phyloP scores from a whole-genome alignment of 1,284 basidiomycete genomes.

The Cutaneotrichosporon cutaneum region DNA sequence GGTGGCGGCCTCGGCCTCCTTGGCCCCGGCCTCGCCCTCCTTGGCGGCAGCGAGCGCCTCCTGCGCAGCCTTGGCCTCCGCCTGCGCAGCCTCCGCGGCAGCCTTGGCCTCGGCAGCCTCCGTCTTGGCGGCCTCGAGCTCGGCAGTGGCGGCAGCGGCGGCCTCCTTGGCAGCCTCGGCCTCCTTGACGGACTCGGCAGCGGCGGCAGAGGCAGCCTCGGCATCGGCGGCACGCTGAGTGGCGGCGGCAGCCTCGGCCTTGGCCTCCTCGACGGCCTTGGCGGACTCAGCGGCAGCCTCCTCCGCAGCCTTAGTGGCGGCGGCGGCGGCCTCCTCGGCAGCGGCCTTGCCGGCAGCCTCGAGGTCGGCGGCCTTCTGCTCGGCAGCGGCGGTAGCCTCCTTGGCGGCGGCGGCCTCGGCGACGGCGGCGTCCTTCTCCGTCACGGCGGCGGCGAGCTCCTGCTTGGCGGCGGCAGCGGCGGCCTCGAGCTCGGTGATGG shows the following conservation, averaged over 20 bases:
- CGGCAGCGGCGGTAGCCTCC: not conserved
- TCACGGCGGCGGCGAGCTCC: not conserved
- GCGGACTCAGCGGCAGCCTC: not conserved
- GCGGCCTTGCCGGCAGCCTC: not conserved
- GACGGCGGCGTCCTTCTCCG: slow-evolving; percentile 4
- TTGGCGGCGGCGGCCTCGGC: not conserved
- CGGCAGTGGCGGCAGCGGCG: not conserved
- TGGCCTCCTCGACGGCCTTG: slow-evolving; percentile 3
- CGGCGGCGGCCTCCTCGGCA: not conserved
- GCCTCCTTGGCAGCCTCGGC: slow-evolving; percentile 1
- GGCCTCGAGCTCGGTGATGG: not conserved
- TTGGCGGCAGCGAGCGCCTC: not conserved
- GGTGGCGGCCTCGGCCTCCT: slow-evolving; percentile 6
- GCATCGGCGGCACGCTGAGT: not conserved
- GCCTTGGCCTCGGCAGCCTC: slow-evolving; percentile 2
- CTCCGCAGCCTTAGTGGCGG: not conserved
- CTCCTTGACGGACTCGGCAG: not conserved
- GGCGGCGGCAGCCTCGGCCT: not conserved
- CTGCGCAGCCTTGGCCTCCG: not conserved
- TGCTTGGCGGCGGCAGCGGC: not conserved
- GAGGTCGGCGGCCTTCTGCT: not conserved
- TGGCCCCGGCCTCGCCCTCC: not conserved
- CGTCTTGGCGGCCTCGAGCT: slow-evolving; percentile 3
- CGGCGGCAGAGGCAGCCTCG: not conserved
- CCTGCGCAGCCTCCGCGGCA: not conserved